Evolutionary conservation across 306 rosid genomes (phyloP).

Genomic region (Castanea crenata): DNA sequence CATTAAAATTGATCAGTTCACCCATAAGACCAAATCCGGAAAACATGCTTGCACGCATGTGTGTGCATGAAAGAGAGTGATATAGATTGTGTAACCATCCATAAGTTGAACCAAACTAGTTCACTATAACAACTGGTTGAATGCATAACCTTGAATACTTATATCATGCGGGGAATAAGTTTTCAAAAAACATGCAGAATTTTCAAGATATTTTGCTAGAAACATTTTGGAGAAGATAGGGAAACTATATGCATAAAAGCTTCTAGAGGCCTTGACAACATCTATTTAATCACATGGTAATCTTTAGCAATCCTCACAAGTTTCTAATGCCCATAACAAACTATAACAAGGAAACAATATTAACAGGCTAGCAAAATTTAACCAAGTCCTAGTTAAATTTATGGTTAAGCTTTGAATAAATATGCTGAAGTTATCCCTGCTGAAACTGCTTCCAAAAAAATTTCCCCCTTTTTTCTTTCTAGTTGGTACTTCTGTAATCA

Average conservation of each 20-base stretch:
- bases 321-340: background rate
- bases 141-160: slow-evolving; percentile 2
- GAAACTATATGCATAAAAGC: background rate
- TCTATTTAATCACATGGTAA: background rate
- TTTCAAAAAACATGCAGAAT: background rate
- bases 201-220: background rate
- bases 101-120: slow-evolving; percentile 7
- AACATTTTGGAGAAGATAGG: slow-evolving; percentile 7
- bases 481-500: background rate
- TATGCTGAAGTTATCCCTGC: background rate
- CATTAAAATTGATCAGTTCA: background rate
- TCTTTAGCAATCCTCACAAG: background rate
- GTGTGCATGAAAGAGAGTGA: background rate
- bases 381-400: slow-evolving; percentile 7
- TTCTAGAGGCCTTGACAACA: background rate
- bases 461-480: background rate
- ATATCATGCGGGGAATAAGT: background rate
- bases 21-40: background rate
- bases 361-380: background rate
- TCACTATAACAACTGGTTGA: slow-evolving; percentile 3
- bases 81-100: background rate
- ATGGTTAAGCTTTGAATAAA: slow-evolving; percentile 4
- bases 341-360: background rate
- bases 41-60: slow-evolving; percentile 10
- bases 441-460: background rate